Base-by-base conservation (phyloP, 2,329 filamentous ascomycete species). In the Beauveria varroae region DNA sequence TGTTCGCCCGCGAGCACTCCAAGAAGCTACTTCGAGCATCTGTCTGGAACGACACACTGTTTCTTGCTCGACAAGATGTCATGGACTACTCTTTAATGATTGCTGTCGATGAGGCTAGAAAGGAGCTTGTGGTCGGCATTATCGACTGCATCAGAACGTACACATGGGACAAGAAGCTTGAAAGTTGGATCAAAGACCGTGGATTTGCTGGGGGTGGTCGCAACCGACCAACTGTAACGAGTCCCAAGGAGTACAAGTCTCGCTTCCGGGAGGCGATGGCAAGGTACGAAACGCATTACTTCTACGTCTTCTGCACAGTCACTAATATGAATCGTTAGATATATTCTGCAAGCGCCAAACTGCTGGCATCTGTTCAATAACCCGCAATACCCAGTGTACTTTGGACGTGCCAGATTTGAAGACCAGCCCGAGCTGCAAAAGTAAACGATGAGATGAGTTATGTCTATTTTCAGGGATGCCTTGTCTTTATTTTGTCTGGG, bases 21-120 rank as follows among this genome's bases (percentile, higher is more conserved):
- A 97, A 97, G 78, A 96, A 96, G 72, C 82, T 98, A 14, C 84
- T 99, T 37, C 86, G 91, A 64, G 90, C 90, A 57, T 95, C 90
- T 10, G 93, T 99, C 2, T 98, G 92, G 87, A 99, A 99, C 71
- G 96, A 99, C 72, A 99, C 96, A 1, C 80, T 99, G 30, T 99
- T 98, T 77, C 78, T 99, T 57, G 92, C 90, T 53, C 86, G 92
- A 44, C 93, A 98, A 71, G 95, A 98, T 68, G 95, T 99, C 60
- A 99, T 99, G 95, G 95, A 99, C 75, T 99, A 99, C 76, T 95
- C 89, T 26, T 83, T 99, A 50, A 99, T 99, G 95, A 93, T 97
- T 60, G 96, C 93, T 0, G 96, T 99, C 50, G 93, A 99, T 69
- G 95, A 97, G 72, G 81, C 82, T 43, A 85, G 86, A 65, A 93